Evolutionary conservation across 805 yeast species (phyloP), one percentile per base, ranked within the genome.

Genomic region (Pichia manshurica): DNA sequence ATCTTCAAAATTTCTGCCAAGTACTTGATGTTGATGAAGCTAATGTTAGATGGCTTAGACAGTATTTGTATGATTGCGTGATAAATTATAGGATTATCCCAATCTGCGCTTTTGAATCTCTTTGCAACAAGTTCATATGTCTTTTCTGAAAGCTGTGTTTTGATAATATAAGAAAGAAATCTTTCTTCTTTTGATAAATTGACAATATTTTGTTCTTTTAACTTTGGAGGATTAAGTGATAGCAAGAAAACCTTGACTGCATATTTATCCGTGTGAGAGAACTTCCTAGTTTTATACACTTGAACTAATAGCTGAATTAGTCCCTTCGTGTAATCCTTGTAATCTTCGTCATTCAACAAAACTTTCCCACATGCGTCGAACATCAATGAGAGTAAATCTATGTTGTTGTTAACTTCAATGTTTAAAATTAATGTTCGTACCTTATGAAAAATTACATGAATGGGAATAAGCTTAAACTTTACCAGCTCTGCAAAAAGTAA

Each of bases 351-450:
- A 51, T 77, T 67, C 39, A 84, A 60, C 43, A 89, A 68, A 49
- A 81, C 78, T 48, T 79, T 70, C 0, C 96, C 96, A 55, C 87
- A 74, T 33, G 78, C 70, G 56, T 89, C 95, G 57, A 87, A 82
- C 38, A 87, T 66, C n/a, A 82, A 73, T 9, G 79, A 71, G 47
- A 89, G 65, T 7, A 82, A 75, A 55, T 85, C 95, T 49, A 86
- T 74, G 59, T 84, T 86, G 51, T 75, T 74, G 8, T 79, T 72
- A 0, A 73, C 69, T 5, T 74, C 69, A 17, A 74, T 57, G 45
- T 75, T 74, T 46, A 78, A 57, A 2, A 84, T 75, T 53, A 87
- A 66, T 1, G 73, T 66, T 56, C 87, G 72, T 41, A 89, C 73
- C 59, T 83, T 84, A 62, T 88, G 90, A 60, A 87, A 84, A 12